phyloP scores from a whole-genome alignment of 768 basidiomycete genomes.

The Calocybe cyanea region DNA sequence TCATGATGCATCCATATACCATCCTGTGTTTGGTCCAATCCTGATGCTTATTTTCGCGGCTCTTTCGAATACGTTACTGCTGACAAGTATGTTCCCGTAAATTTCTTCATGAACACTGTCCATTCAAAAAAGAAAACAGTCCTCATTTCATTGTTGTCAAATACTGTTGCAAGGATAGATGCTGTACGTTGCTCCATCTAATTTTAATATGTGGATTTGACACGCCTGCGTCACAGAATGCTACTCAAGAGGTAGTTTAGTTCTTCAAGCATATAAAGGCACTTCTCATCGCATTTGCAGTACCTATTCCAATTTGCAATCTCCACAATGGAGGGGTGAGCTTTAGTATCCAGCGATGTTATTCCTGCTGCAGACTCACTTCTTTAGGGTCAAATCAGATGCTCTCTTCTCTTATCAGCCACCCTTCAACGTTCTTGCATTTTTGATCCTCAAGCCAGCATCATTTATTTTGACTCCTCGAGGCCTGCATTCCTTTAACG shows the following conservation, averaged over 20 bases:
- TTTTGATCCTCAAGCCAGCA: constrained; percentile 74
- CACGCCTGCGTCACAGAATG: constrained; percentile 30
- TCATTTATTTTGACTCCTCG: constrained; percentile 74
- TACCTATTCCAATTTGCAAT: constrained; percentile 87
- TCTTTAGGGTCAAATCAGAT: constrained; percentile 75
- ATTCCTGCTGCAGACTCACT: not conserved
- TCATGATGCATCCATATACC: constrained; percentile 53
- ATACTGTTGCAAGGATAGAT: constrained; percentile 83
- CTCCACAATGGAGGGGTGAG: constrained; percentile 82
- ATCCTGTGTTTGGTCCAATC: constrained; percentile 70
- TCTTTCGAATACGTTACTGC: constrained; percentile 69
- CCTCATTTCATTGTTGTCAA: constrained; percentile 87
- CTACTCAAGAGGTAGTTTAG: constrained; percentile 40
- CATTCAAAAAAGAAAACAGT: constrained; percentile 33
- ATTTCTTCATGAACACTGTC: not conserved
- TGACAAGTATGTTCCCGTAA: constrained; percentile 60
- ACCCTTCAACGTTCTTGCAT: constrained; percentile 83
- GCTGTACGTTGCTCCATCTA: constrained; percentile 32
- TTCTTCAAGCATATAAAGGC: not conserved
- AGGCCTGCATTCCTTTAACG: constrained; percentile 77
- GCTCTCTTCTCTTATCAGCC: constrained; percentile 91
- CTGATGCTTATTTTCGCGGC: constrained; percentile 80
- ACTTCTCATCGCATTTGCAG: constrained; percentile 49
- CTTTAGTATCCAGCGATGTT: not conserved
- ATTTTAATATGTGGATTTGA: not conserved